Percentiles rank a stretch among this genome's conserved stretches.
phyloP scores from a whole-genome alignment of 192 early-diverging fungal species.

The Backusella psychrophila region DNA sequence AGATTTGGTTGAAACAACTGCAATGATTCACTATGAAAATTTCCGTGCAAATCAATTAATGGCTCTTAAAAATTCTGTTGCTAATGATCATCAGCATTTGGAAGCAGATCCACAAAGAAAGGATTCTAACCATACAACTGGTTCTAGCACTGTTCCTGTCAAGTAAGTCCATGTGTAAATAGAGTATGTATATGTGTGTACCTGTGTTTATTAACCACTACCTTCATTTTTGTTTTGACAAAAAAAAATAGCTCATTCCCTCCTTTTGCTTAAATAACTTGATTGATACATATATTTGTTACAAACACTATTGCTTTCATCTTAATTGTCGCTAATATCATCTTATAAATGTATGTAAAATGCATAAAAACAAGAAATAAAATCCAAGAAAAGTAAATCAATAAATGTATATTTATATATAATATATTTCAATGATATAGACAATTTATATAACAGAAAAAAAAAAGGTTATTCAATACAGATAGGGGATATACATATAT shows the following conservation, averaged over 20 bases:
- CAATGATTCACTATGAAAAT: slow-evolving; percentile 91
- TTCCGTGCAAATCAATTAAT: slow-evolving; percentile 79
- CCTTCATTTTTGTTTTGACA: not conserved
- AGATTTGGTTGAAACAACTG: slow-evolving; percentile 94
- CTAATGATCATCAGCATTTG: not conserved
- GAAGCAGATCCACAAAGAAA: not conserved
- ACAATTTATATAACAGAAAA: not conserved
- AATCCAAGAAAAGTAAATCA: not conserved
- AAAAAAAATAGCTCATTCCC: not conserved
- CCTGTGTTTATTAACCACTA: not conserved
- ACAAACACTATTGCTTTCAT: not conserved
- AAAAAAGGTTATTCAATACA: slow-evolving; percentile 2
- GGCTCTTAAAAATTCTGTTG: slow-evolving; percentile 15
- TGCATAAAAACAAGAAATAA: not conserved
- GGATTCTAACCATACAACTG: not conserved
- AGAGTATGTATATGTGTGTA: not conserved
- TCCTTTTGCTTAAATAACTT: not conserved
- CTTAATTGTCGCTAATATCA: not conserved
- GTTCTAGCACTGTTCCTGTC: not conserved
- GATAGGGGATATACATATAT: not conserved
- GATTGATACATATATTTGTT: not conserved
- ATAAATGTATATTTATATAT: not conserved
- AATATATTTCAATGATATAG: not conserved
- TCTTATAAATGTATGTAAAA: not conserved
- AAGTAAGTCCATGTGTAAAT: not conserved